These are phyloP conservation scores for Nakaseomyces glabratus DNA, from an alignment of 1,139 yeast species.

Conservation along the genomic window DNA sequence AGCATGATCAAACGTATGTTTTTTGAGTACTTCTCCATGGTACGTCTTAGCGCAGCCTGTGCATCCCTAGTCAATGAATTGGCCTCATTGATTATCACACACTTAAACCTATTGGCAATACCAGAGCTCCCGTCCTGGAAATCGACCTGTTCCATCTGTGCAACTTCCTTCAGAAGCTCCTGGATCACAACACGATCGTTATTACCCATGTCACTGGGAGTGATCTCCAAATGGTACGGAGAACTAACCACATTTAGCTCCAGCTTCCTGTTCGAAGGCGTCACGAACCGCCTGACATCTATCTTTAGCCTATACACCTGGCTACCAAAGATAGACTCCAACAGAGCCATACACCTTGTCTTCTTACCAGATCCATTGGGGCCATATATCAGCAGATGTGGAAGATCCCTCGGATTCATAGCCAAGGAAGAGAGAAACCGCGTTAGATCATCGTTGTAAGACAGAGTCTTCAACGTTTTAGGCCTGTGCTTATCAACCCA, in stretches of 20 bases:
- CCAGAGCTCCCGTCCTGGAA: slow-evolving; percentile 29
- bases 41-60: slow-evolving; percentile 91
- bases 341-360: slow-evolving; percentile 77
- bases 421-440: slow-evolving; percentile 51
- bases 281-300: slow-evolving; percentile 76
- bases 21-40: slow-evolving; percentile 94
- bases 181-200: slow-evolving; percentile 92
- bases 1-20: slow-evolving; percentile 77
- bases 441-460: slow-evolving; percentile 61
- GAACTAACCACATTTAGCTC: slow-evolving; percentile 89
- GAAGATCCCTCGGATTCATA: slow-evolving; percentile 52
- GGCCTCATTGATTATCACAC: slow-evolving; percentile 91
- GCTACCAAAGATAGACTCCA: slow-evolving; percentile 73
- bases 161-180: slow-evolving; percentile 85
- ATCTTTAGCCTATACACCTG: slow-evolving; percentile 79
- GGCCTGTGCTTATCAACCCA: slow-evolving; percentile 98
- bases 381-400: slow-evolving; percentile 86
- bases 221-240: slow-evolving; percentile 83
- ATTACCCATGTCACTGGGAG: slow-evolving; percentile 95
- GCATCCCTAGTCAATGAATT: slow-evolving; percentile 99
- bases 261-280: slow-evolving; percentile 61
- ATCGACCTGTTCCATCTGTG: slow-evolving; percentile 91
- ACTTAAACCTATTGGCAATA: slow-evolving; percentile 63
- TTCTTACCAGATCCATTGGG: slow-evolving; percentile 97
- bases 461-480: slow-evolving; percentile 48